phyloP scores from a whole-genome alignment of 1,284 basidiomycete species.

The Kalmanozyma brasiliensis region DNA sequence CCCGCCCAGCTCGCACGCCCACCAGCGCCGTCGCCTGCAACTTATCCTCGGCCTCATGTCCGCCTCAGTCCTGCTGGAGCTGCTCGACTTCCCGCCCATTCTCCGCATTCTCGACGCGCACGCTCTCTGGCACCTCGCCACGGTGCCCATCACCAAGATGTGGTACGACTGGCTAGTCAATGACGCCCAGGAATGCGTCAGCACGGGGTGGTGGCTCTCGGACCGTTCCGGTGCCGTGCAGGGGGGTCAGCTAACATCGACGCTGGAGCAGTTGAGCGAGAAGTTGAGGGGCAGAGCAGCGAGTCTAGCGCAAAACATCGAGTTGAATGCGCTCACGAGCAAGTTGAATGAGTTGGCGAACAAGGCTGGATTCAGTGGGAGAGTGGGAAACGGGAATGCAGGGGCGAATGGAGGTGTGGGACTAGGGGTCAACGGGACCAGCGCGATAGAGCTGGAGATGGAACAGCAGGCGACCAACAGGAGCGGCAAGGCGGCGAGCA shows the following conservation, averaged over 20 bases:
- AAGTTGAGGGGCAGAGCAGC: constrained; percentile 42
- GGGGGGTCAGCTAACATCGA: constrained; percentile 15
- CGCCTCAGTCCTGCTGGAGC: constrained; percentile 81
- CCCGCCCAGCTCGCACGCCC: constrained; percentile 49
- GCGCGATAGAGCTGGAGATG: constrained; percentile 19
- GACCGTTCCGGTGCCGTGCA: constrained; percentile 18
- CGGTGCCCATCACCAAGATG: constrained; percentile 79
- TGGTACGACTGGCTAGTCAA: constrained; percentile 75
- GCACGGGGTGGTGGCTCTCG: constrained; percentile 54
- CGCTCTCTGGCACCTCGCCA: constrained; percentile 90
- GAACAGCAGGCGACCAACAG: constrained; percentile 4
- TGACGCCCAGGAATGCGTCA: constrained; percentile 63
- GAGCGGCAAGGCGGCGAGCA: constrained; percentile 5
- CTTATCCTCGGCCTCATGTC: constrained; percentile 76
- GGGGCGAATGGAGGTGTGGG: background rate
- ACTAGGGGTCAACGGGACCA: background rate
- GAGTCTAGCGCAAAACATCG: constrained; percentile 48
- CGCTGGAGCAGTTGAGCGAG: constrained; percentile 39
- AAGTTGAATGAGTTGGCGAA: constrained; percentile 55
- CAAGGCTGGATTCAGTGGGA: constrained; percentile 46
- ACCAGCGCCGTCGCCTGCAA: constrained; percentile 69
- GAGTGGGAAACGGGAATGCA: constrained; percentile 1
- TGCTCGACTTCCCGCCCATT: constrained; percentile 89
- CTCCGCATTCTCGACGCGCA: constrained; percentile 87
- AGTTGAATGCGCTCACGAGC: constrained; percentile 51